Base-by-base conservation (phyloP, 345 rosid genomes). In the Eucalyptus coolabah region DNA sequence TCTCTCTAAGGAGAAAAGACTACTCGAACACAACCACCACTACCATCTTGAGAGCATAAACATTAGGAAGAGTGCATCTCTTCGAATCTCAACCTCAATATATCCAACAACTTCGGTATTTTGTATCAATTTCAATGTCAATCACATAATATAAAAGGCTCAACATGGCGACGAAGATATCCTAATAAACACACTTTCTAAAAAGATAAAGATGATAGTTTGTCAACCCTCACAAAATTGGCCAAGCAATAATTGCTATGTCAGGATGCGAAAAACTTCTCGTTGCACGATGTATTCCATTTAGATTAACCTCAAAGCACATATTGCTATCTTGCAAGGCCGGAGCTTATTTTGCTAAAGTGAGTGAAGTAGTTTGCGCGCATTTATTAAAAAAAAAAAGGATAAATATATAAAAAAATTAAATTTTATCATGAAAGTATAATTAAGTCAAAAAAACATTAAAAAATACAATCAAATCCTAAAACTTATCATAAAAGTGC, bases 291-390 rank as follows among this genome's bases (percentile, higher is more conserved):
- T 12, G 26, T 19, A 40, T 34, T 18, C 82, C 26, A 34, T 72
- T 69, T 9, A 9, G 24, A 15, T 32, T 69, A 6, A 69, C 42
- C 81, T 69, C 42, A 9, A 17, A 32, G 80, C 42, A 69, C 24
- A 21, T 40, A 72, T 18, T 10, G 23, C 37, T 67, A 32, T 67
- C 42, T 5, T 3, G 26, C 26, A 34, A 21, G 26, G 26, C 4
- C 6, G 0, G 28, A 72, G 82, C 82, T 37, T 21, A 19, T 37
- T 37, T 37, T 40, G 14, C 2, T 37, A 9, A 72, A 72, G 24
- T 37, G 3, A 24, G 28, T 19, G 12, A 37, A 37, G 82, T 0
- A 21, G 1, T 34, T 3, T 34, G 2, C 8, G 0, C 0, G 0
- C 82, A 34, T 72, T 19, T 72, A 37, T 19, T 1, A 28, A 8